A percentile compares a stretch with the other conserved stretches of the same genome.
These are phyloP conservation scores for Alectoria sarmentosa DNA, from an alignment of 495 filamentous ascomycete species.

Conservation along the genomic window DNA sequence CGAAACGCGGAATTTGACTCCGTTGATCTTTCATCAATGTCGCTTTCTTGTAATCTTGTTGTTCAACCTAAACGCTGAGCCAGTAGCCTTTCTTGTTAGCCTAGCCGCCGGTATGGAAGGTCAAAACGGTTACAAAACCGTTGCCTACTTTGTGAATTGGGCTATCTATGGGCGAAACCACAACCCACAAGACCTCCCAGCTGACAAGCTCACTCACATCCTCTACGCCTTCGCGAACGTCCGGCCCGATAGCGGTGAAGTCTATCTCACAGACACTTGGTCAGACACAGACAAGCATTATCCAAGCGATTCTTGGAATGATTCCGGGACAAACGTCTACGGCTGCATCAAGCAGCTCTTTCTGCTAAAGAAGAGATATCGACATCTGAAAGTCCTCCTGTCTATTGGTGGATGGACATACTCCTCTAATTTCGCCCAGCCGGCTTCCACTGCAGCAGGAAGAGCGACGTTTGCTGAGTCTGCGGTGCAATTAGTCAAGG, in stretches of 20 bases:
- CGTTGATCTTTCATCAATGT: too few relatives aligned
- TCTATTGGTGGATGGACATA: constrained; percentile 98
- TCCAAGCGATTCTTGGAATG: constrained; percentile 63
- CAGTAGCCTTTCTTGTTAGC: too few relatives aligned
- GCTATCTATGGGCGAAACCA: constrained; percentile 82
- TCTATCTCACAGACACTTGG: constrained; percentile 79
- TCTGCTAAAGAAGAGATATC: constrained; percentile 79
- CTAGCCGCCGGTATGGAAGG: too few relatives aligned
- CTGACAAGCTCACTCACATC: constrained; percentile 82
- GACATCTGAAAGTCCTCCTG: constrained; percentile 83
- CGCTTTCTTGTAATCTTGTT: too few relatives aligned
- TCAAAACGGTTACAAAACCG: neutral
- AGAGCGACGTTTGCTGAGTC: constrained; percentile 23
- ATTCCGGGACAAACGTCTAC: constrained; percentile 65
- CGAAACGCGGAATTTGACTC: too few relatives aligned
- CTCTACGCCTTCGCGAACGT: constrained; percentile 89
- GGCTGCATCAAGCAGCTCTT: constrained; percentile 92
- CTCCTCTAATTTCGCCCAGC: constrained; percentile 72
- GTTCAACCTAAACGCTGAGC: too few relatives aligned
- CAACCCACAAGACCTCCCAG: constrained; percentile 80
- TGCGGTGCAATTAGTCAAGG: constrained; percentile 23
- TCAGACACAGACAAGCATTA: constrained; percentile 73
- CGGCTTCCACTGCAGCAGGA: constrained; percentile 39
- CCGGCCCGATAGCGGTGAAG: constrained; percentile 64
- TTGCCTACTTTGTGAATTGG: constrained; percentile 26